These are phyloP conservation scores for Tylopilus rubrobrunneus DNA, from an alignment of 768 basidiomycete species.

Conservation along the genomic window DNA sequence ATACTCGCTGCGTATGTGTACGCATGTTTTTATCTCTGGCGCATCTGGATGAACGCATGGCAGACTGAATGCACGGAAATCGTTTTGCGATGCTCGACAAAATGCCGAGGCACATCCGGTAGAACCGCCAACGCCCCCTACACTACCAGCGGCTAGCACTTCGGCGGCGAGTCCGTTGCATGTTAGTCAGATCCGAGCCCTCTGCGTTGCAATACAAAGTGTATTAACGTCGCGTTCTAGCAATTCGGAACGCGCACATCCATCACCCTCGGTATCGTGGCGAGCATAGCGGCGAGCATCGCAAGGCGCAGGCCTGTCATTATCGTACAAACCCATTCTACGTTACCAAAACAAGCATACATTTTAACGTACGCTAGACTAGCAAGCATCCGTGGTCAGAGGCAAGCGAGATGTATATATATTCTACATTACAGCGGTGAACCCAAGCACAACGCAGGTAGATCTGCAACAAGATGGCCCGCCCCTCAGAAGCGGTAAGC, in stretches of 20 bases:
- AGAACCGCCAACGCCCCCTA: constrained; percentile 8
- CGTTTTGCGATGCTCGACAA: constrained; percentile 12
- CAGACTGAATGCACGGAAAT: constrained; percentile 10
- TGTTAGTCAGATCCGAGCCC: too few species aligned
- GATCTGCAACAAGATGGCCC: not conserved
- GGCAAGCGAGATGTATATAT: not conserved
- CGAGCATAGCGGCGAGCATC: too few species aligned
- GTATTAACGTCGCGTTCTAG: too few species aligned
- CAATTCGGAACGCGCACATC: too few species aligned
- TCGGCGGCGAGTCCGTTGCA: too few species aligned
- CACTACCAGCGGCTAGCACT: not conserved
- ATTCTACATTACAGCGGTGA: not conserved
- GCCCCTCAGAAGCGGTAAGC: not conserved
- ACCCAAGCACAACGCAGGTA: not conserved
- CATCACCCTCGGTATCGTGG: too few species aligned
- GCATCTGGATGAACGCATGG: not conserved
- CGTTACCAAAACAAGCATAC: too few species aligned
- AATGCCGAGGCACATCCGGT: not conserved
- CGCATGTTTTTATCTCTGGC: not conserved
- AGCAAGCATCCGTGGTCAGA: not conserved
- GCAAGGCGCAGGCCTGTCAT: too few species aligned
- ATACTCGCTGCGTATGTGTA: constrained; percentile 21
- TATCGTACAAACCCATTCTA: too few species aligned
- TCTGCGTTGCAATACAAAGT: too few species aligned
- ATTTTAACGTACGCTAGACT: not conserved